phyloP scores from a whole-genome alignment of 2,329 filamentous ascomycete genomes.

The Fusarium abutilonis region DNA sequence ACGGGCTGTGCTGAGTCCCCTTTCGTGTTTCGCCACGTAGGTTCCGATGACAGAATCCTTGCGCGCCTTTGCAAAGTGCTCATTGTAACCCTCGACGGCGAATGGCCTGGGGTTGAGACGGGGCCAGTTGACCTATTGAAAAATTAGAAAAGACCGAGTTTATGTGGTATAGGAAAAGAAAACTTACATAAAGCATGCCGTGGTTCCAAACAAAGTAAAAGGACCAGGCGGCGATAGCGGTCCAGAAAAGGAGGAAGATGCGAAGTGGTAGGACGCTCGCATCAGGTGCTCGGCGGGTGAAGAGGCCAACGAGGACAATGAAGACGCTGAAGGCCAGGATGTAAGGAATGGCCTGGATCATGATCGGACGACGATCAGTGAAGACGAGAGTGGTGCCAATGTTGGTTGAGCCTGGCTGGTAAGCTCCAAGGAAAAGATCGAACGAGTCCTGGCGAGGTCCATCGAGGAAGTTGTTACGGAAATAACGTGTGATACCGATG shows the following conservation, averaged over 20 bases:
- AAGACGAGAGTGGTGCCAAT: conserved; percentile 81
- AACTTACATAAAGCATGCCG: conserved; percentile 92
- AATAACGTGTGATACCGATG: conserved; percentile 89
- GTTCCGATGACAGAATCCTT: conserved; percentile 84
- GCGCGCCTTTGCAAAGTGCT: conserved; percentile 82
- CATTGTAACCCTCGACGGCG: conserved; percentile 87
- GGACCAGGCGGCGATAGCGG: conserved; percentile 74
- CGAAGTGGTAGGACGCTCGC: conserved; percentile 83
- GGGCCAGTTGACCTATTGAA: conserved; percentile 89
- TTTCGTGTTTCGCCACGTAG: conserved; percentile 75
- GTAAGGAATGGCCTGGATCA: conserved; percentile 95
- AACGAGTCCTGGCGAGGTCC: conserved; percentile 95
- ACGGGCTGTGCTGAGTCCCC: conserved; percentile 83
- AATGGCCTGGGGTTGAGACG: conserved; percentile 91
- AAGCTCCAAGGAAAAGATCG: conserved; percentile 90
- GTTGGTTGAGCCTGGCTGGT: conserved; percentile 77
- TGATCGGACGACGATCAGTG: conserved; percentile 81
- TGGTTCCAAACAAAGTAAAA: conserved; percentile 81
- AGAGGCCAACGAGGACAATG: conserved; percentile 78
- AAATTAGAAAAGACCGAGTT: conserved; percentile 21
- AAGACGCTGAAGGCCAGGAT: conserved; percentile 87
- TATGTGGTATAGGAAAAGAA: background rate
- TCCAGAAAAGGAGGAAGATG: conserved; percentile 83
- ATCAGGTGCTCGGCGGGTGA: conserved; percentile 76
- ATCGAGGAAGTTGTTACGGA: conserved; percentile 93